phyloP scores from a whole-genome alignment of 345 rosid species.

The Erucastrum elatum region DNA sequence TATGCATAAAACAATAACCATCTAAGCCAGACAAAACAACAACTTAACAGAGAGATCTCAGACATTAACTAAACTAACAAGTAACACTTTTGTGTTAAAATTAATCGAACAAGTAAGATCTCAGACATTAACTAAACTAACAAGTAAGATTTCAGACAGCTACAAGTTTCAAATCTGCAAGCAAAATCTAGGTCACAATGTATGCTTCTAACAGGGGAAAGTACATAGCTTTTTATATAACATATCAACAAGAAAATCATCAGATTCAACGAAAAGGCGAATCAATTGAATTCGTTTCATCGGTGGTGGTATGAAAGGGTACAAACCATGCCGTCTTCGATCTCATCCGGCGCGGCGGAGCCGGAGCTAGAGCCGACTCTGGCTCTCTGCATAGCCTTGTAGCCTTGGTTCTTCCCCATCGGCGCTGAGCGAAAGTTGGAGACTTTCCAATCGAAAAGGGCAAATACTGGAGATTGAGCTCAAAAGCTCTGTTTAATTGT shows the following conservation, averaged over 20 bases:
- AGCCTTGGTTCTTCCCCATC: constrained; percentile 96
- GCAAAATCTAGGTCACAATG: constrained; percentile 11
- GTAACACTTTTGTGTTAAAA: too few species aligned
- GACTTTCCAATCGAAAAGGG: neutral
- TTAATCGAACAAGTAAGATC: neutral
- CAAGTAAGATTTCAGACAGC: neutral
- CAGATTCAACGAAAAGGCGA: neutral
- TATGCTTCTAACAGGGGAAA: neutral
- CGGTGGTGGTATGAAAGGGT: constrained; percentile 59
- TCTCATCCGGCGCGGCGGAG: constrained; percentile 80
- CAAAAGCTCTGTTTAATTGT: neutral
- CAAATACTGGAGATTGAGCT: neutral
- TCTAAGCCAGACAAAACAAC: neutral
- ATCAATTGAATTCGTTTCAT: neutral
- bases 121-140: neutral
- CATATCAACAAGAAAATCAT: neutral
- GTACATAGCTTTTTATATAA: neutral
- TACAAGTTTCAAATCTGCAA: neutral
- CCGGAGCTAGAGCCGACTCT: constrained; percentile 77
- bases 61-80: neutral
- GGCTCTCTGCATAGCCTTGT: constrained; percentile 97
- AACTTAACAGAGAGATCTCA: neutral
- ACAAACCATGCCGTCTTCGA: constrained; percentile 99
- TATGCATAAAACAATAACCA: neutral
- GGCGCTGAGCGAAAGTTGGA: constrained; percentile 11